Evolutionary conservation across 1,284 basidiomycete genomes (phyloP), one percentile per base, ranked within the genome.

Genomic region (Rhodofomes roseus): DNA sequence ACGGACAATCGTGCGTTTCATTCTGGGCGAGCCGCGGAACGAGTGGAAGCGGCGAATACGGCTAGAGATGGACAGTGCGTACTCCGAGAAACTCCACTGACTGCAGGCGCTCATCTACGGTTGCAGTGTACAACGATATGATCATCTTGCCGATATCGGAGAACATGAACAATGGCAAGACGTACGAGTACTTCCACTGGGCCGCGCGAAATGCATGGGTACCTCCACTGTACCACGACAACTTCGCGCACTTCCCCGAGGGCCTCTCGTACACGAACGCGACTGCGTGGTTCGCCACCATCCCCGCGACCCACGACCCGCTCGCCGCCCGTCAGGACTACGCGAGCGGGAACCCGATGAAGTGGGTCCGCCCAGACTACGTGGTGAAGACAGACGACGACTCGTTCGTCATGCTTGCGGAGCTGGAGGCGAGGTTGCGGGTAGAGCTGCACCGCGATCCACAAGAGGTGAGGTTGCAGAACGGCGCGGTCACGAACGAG

Each of bases 321-420:
- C 67, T 76, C 27, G 69, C 77, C 20, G 84, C 84, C 5, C 83
- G 81, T 73, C 73, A 77, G 57, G 85, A 89, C 66, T 74, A 79
- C 53, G 71, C 67, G 22, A 72, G 77, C 1, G 76, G 72, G 67
- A 67, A 61, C 9, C 76, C 81, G 2, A 74, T 70, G 43, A 77
- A 81, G 9, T 93, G 91, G 91, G 86, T 90, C 11, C 80, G 86
- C 41, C 93, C 94, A 9, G 92, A 96, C 70, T 97, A 87, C 68
- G 86, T 98, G 40, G 85, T 91, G 66, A 98, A 98, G 76, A 92
- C 90, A 1, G 95, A 98, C 72, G 95, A 98, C 68, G 95, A 98
- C 72, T 85, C 93, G 12, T 96, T 98, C 70, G 85, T 97, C 59
- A 95, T 96, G 84, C 82, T 98, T 25, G 92, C 92, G 7, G 95